Evolutionary conservation across 768 basidiomycete species (phyloP), one percentile per base, ranked within the genome.

Genomic region (Mycena rebaudengoi): DNA sequence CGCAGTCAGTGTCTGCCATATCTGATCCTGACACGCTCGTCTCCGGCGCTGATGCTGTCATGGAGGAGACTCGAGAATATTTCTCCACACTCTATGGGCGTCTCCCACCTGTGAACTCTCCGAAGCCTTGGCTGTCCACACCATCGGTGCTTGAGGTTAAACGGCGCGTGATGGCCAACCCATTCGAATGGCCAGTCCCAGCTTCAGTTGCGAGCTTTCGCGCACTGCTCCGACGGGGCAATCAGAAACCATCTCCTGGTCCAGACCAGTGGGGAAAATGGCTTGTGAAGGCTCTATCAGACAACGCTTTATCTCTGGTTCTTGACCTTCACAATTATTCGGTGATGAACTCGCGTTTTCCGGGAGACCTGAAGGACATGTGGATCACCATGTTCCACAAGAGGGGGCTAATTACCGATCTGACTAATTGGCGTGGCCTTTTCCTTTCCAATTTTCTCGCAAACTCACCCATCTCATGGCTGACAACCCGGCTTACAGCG

Each of bases 201-300:
- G 35, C 66, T 0, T 23, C 63, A 6, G 33, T 75, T 7, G 11
- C 33, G 0, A 53, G 73, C 0, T 66, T 74, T 33, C 66, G 73
- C 7, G 64, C 64, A 0, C 35, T 79, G 30, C 52, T 77, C 0
- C 54, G 63, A 0, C 65, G 62, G 43, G 77, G 77, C 1, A 78
- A 78, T 44, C 29, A 60, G 4, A 63, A 70, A 4, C 77, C 76
- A 2, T 46, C 73, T 1, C 77, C 76, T 1, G 76, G 75, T 0
- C 74, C 74, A 1, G 77, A 78, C 58, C 65, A 65, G n/a, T 76
- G 76, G 77, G 76, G 78, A 63, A 78, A 79, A 63, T 79, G 78
- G 78, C 66, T 59, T 13, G 33, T 77, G 1, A 71, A 70, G 26
- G n/a, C 62, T 1, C 65, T 79, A 0, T 69, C 67, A 0, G 75